Conservation (phyloP, 768 basidiomycete species). For the Russula emetica region DNA sequence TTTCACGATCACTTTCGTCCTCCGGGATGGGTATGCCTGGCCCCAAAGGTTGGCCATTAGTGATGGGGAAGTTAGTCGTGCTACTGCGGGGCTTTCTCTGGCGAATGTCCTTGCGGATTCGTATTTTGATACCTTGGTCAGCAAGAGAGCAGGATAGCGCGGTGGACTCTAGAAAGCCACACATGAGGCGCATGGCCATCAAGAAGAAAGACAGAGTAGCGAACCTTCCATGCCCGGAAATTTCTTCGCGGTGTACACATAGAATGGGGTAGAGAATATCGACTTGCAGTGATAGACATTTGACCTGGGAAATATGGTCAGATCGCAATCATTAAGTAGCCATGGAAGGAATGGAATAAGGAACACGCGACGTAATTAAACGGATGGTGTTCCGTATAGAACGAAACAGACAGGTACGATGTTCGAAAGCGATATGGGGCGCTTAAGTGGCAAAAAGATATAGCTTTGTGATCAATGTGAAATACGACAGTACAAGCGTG, state of each 20-base stretch:
- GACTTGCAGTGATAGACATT: conserved; percentile 88
- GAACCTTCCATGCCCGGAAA: conserved; percentile 94
- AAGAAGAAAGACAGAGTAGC: conserved; percentile 29
- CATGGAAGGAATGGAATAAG: conserved; percentile 7
- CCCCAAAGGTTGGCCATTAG: conserved; percentile 15
- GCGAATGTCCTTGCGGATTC: conserved; percentile 87
- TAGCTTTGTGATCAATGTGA: conserved; percentile 17
- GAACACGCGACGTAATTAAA: conserved; percentile 22
- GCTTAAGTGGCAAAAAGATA: background rate
- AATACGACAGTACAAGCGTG: background rate
- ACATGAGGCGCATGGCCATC: conserved; percentile 10
- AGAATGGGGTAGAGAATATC: conserved; percentile 84
- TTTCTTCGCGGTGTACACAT: conserved; percentile 94
- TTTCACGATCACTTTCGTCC: conserved; percentile 26
- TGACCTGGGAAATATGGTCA: conserved; percentile 43
- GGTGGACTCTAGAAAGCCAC: conserved; percentile 62
- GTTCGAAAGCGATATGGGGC: background rate
- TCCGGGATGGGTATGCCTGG: conserved; percentile 24
- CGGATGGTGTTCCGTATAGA: conserved; percentile 7
- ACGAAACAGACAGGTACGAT: conserved; percentile 16
- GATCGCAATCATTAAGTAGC: background rate
- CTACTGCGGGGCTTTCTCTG: conserved; percentile 58
- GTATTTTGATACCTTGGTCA: conserved; percentile 95
- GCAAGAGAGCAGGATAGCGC: conserved; percentile 84
- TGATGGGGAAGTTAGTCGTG: conserved; percentile 22